phyloP scores from a whole-genome alignment of 1,139 yeast genomes.

The Yamadazyma triangularis region DNA sequence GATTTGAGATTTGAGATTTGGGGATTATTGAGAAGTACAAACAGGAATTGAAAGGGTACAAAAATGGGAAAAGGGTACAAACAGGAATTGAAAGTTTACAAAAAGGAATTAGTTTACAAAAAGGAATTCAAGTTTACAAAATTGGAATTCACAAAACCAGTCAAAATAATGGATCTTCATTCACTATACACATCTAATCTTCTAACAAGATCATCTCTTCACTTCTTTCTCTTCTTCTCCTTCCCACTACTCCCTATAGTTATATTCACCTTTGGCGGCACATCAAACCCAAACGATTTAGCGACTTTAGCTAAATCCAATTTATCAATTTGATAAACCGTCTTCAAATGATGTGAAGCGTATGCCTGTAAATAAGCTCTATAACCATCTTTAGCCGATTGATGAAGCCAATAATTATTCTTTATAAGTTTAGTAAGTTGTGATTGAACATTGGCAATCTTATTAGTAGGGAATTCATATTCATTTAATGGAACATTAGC shows the following conservation, averaged over 20 bases:
- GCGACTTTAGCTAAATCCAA: conserved; percentile 93
- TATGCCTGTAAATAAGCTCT: conserved; percentile 95
- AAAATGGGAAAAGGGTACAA: no score
- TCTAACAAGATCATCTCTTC: no score
- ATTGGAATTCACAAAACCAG: no score
- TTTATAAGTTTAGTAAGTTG: conserved; percentile 89
- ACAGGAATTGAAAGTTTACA: no score
- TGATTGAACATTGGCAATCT: conserved; percentile 92
- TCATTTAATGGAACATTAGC: conserved; percentile 97
- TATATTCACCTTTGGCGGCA: conserved; percentile 96
- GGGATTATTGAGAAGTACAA: no score
- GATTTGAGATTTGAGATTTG: no score
- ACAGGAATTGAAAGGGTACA: no score
- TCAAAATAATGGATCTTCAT: no score
- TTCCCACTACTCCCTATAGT: conserved; percentile 92
- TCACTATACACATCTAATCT: no score
- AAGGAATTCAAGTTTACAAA: no score
- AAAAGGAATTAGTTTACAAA: no score
- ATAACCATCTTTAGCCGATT: conserved; percentile 96
- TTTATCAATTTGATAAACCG: conserved; percentile 94
- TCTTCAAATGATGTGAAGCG: conserved; percentile 91
- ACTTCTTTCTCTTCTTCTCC: conserved; percentile 49
- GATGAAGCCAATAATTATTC: conserved; percentile 90
- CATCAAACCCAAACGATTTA: conserved; percentile 87
- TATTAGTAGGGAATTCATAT: conserved; percentile 89